These are phyloP conservation scores for Mortierella sp. DNA, from an alignment of 371 early-diverging fungal species.

Conservation along the genomic window DNA sequence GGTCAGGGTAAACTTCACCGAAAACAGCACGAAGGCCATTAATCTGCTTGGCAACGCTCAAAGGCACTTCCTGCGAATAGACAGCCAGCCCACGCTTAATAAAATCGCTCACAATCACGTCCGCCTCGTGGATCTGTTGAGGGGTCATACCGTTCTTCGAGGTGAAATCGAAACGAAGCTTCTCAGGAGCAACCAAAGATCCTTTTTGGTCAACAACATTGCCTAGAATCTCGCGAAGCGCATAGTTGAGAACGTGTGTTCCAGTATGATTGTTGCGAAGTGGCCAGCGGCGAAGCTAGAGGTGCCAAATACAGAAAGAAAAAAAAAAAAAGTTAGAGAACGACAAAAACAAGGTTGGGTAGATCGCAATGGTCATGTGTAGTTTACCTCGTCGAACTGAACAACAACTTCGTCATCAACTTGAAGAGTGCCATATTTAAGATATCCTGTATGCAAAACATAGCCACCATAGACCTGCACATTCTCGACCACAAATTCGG, in stretches of 20 bases:
- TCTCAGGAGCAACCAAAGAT: slow-evolving; percentile 97
- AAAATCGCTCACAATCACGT: slow-evolving; percentile 85
- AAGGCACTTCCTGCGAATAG: slow-evolving; percentile 89
- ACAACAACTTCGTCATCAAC: slow-evolving; percentile 81
- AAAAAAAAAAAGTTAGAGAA: neutral
- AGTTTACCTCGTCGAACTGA: slow-evolving; percentile 84
- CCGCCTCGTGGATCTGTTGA: slow-evolving; percentile 87
- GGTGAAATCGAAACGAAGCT: slow-evolving; percentile 98
- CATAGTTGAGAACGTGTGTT: slow-evolving; percentile 98
- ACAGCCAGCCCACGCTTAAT: slow-evolving; percentile 84
- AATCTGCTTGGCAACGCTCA: slow-evolving; percentile 86
- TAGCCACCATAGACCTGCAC: slow-evolving; percentile 97
- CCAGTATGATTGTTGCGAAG: slow-evolving; percentile 98
- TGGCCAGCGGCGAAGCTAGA: slow-evolving; percentile 84
- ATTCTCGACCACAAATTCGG: slow-evolving; percentile 95
- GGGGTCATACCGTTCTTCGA: slow-evolving; percentile 82
- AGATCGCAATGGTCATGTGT: neutral
- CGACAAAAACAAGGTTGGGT: neutral
- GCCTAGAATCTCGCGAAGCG: slow-evolving; percentile 87
- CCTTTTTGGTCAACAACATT: slow-evolving; percentile 95
- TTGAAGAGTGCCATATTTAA: slow-evolving; percentile 87
- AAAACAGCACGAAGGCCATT: slow-evolving; percentile 95
- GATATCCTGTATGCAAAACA: slow-evolving; percentile 96
- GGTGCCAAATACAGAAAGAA: neutral
- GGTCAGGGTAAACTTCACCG: slow-evolving; percentile 97